These are phyloP conservation scores for Yamadazyma akitaensis DNA, from an alignment of 805 yeast genomes.

Conservation along the genomic window DNA sequence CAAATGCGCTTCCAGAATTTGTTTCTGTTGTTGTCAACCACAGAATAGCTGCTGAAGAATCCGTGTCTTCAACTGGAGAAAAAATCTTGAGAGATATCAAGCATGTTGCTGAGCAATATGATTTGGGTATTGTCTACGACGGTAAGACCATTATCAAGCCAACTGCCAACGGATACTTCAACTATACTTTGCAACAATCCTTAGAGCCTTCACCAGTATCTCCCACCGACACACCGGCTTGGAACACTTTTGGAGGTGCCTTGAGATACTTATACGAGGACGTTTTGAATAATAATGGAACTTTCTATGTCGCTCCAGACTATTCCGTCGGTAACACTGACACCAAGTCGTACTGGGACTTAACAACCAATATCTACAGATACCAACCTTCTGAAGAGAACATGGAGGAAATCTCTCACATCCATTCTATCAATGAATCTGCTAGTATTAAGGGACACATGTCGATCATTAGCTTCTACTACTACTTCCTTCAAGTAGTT, in stretches of 20 bases:
- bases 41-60: slow-evolving; percentile 44
- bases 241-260: slow-evolving; percentile 37
- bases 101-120: slow-evolving; percentile 32
- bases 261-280: slow-evolving; percentile 39
- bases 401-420: slow-evolving; percentile 17
- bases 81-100: slow-evolving; percentile 30
- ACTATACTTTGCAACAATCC: slow-evolving; percentile 21
- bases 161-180: slow-evolving; percentile 23
- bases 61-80: slow-evolving; percentile 29
- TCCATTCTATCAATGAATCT: slow-evolving; percentile 37
- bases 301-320: slow-evolving; percentile 32
- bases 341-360: slow-evolving; percentile 40
- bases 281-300: slow-evolving; percentile 20
- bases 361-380: slow-evolving; percentile 36
- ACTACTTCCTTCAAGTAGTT: slow-evolving; percentile 32
- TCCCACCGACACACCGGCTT: slow-evolving; percentile 28
- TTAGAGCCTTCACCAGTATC: slow-evolving; percentile 41
- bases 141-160: slow-evolving; percentile 13
- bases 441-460: slow-evolving; percentile 30
- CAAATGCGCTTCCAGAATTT: slow-evolving; percentile 50
- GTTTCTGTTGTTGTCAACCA: slow-evolving; percentile 43
- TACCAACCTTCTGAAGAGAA: slow-evolving; percentile 23
- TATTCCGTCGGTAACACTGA: slow-evolving; percentile 40
- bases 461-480: slow-evolving; percentile 35
- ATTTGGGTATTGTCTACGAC: slow-evolving; percentile 33